A percentile compares a stretch with the other conserved stretches of the same genome.
Conservation (phyloP, 768 basidiomycete species). For the Russula griseocarnosa region DNA sequence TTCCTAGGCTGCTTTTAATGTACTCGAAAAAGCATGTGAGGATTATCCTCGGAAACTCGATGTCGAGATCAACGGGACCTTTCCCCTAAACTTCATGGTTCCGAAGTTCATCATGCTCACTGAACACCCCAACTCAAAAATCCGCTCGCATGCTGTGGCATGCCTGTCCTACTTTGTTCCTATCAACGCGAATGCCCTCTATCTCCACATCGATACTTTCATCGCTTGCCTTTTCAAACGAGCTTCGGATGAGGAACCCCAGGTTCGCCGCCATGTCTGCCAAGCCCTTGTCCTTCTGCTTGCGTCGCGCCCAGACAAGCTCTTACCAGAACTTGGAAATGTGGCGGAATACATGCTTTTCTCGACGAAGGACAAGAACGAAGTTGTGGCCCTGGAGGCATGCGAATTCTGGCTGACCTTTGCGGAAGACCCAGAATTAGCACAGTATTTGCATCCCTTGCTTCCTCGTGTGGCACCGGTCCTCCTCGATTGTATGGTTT, state of each 20-base stretch:
- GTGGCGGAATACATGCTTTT: conserved; percentile 99
- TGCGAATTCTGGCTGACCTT: conserved; percentile 99
- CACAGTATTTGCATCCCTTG: conserved; percentile 77
- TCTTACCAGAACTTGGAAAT: conserved; percentile 91
- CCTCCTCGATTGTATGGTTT: conserved; percentile 95
- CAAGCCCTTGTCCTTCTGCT: conserved; percentile 91
- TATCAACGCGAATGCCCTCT: conserved; percentile 80
- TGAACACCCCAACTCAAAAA: conserved; percentile 80
- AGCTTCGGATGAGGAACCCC: conserved; percentile 90
- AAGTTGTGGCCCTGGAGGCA: conserved; percentile 93
- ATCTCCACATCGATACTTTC: conserved; percentile 88
- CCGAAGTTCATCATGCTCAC: conserved; percentile 90
- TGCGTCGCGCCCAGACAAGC: conserved; percentile 89
- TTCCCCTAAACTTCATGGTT: conserved; percentile 94
- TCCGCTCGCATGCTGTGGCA: conserved; percentile 91
- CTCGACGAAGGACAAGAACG: conserved; percentile 96
- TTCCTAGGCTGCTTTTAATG: conserved; percentile 82
- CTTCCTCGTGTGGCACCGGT: conserved; percentile 91
- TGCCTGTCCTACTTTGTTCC: conserved; percentile 93
- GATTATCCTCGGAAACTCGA: conserved; percentile 96
- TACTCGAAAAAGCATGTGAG: conserved; percentile 92
- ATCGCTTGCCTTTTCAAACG: conserved; percentile 92
- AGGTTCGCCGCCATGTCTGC: conserved; percentile 92
- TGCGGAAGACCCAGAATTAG: conserved; percentile 89
- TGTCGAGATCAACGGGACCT: conserved; percentile 86